Base-by-base conservation (phyloP, 2,329 filamentous ascomycete species). In the Fusarium burgessii region DNA sequence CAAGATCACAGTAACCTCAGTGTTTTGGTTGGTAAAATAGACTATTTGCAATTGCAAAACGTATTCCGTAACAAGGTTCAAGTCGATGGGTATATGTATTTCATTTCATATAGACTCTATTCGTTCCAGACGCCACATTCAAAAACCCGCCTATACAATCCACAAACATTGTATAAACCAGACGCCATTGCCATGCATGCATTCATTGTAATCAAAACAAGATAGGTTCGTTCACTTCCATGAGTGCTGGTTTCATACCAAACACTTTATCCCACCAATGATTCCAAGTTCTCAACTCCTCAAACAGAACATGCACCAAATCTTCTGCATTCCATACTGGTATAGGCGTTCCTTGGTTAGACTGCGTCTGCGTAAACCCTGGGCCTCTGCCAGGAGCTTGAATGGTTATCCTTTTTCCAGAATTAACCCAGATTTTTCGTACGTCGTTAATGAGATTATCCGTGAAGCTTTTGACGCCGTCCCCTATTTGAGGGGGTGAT, bases 381-480 rank as follows among this genome's bases (percentile, higher is more conserved):
- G 73, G 74, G 12, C 70, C 73, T 55, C 77, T 80, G 5, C 78
- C 78, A 7, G 82, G 81, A 6, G 78, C 80, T 59, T 79, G 82
- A 27, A 85, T 79, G 0, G 78, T 80, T 14, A 86, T 79, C 6
- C 63, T 76, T 4, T 75, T 71, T 6, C 71, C 75, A 6, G 76
- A 75, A 2, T 78, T 73, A 11, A 80, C 62, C 86, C 86, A 88
- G 43, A 82, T 84, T 46, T 79, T 80, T 7, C 77, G 76, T 14
- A 87, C 81, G 43, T 88, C 85, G 12, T 80, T 78, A 8, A 81
- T 58, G 40, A 88, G 84, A 51, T 81, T 81, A 18, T 80, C 78
- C 10, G 78, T 77, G 59, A 88, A 87, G 43, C 68, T 79, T 33
- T 77, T 73, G 12, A 84, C 74, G 29, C 83, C 77, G 5, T 78